Evolutionary conservation across 352 stramenopile species (phyloP).

Genomic region (Phytopythium oedochilum): DNA sequence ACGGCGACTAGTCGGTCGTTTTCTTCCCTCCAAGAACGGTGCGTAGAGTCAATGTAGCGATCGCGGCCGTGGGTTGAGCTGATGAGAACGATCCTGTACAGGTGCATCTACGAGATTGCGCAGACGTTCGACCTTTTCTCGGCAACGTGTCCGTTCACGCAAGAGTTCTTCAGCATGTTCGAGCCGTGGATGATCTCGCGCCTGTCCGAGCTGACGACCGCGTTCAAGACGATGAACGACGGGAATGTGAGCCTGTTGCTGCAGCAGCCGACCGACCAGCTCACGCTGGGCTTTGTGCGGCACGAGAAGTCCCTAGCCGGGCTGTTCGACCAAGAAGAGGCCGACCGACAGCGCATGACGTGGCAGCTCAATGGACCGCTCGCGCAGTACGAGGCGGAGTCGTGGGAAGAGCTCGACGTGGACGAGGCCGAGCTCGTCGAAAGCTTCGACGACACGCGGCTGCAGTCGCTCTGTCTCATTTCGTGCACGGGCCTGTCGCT

Average conservation of each 20-base stretch:
- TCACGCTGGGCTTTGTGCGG: constrained; percentile 70
- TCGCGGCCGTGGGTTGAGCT: not conserved
- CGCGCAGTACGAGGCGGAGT: constrained; percentile 43
- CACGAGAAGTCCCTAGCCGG: constrained; percentile 40
- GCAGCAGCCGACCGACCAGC: constrained; percentile 44
- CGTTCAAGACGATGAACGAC: constrained; percentile 70
- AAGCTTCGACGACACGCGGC: constrained; percentile 42
- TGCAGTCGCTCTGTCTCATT: constrained; percentile 61
- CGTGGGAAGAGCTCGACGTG: constrained; percentile 68
- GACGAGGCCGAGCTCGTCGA: constrained; percentile 64
- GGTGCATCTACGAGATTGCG: constrained; percentile 70
- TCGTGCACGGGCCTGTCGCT: constrained; percentile 59
- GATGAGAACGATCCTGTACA: constrained; percentile 8
- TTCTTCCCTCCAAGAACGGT: constrained; percentile 62
- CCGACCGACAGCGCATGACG: constrained; percentile 31
- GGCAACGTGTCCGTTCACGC: constrained; percentile 50
- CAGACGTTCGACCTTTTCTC: constrained; percentile 71
- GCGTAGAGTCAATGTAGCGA: not conserved
- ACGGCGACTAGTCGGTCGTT: constrained; percentile 15
- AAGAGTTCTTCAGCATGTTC: constrained; percentile 55
- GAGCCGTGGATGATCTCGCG: constrained; percentile 78
- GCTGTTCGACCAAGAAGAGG: constrained; percentile 29
- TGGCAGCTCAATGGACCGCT: constrained; percentile 28
- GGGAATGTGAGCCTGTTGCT: constrained; percentile 59
- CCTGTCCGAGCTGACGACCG: constrained; percentile 51